phyloP scores from a whole-genome alignment of 140 eudicot genomes.

The Cichorium intybus region DNA sequence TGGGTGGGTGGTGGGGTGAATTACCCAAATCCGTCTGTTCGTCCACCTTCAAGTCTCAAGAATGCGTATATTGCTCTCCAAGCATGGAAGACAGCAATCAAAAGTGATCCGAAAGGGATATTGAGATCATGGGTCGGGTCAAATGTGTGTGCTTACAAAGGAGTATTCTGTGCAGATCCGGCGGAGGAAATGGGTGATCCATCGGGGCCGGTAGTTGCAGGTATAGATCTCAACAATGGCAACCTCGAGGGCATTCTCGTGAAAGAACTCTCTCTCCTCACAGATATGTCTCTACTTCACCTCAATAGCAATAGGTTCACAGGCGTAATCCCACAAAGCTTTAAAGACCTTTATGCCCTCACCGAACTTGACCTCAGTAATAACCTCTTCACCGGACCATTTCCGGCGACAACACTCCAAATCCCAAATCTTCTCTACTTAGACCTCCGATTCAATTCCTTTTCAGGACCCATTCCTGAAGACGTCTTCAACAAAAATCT shows the following conservation, averaged over 20 bases:
- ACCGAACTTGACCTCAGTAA: constrained; percentile 94
- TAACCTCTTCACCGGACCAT: constrained; percentile 71
- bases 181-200: constrained; percentile 47
- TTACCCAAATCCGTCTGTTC: constrained; percentile 27
- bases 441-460: constrained; percentile 79
- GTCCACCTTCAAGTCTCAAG: constrained; percentile 35
- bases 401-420: constrained; percentile 42
- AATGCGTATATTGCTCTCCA: constrained; percentile 79
- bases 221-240: constrained; percentile 92
- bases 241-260: constrained; percentile 71
- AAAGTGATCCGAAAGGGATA: constrained; percentile 70
- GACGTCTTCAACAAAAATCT: constrained; percentile 61
- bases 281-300: constrained; percentile 71
- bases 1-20: constrained; percentile 46
- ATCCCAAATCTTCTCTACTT: constrained; percentile 70
- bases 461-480: constrained; percentile 73
- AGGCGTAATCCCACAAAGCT: constrained; percentile 65
- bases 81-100: constrained; percentile 85
- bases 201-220: constrained; percentile 51
- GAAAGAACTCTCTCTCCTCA: constrained; percentile 55
- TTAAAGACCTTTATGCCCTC: constrained; percentile 53
- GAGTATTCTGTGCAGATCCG: constrained; percentile 75
- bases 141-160: constrained; percentile 78
- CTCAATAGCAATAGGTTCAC: constrained; percentile 77
- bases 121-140: constrained; percentile 74